These are phyloP conservation scores for Physaria fendleri DNA, from an alignment of 345 rosid species.

Conservation along the genomic window DNA sequence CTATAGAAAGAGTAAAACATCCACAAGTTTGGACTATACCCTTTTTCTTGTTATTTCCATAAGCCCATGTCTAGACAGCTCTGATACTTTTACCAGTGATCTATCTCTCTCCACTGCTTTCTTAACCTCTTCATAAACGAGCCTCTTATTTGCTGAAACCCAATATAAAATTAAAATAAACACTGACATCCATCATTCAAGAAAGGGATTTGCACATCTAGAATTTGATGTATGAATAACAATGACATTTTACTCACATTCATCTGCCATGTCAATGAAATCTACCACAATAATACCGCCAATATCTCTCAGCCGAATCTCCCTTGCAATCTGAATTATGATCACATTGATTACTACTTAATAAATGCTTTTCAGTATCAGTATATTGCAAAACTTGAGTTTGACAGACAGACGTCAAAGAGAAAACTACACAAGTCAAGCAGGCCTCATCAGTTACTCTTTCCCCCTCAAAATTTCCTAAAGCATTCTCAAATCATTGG, in stretches of 20 bases:
- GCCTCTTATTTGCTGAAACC: constrained; percentile 79
- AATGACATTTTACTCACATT: constrained; percentile 52
- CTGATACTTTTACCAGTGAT: constrained; percentile 85
- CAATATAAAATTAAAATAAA: background rate
- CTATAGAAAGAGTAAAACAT: constrained; percentile 16
- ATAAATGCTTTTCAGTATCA: background rate
- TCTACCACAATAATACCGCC: constrained; percentile 99
- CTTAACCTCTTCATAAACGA: constrained; percentile 88
- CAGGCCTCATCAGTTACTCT: background rate
- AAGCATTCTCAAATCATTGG: constrained; percentile 1
- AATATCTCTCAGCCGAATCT: constrained; percentile 85
- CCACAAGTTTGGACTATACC: constrained; percentile 38
- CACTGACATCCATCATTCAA: constrained; percentile 1
- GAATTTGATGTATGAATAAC: background rate
- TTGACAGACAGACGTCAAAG: constrained; percentile 2
- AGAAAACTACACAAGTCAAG: constrained; percentile 8
- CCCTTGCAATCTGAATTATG: constrained; percentile 84
- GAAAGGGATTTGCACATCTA: background rate
- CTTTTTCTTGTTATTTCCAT: constrained; percentile 99
- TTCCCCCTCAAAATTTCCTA: background rate
- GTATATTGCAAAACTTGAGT: constrained; percentile 8
- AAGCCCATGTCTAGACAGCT: constrained; percentile 87
- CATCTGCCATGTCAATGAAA: constrained; percentile 95
- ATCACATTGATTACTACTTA: background rate
- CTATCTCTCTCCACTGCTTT: constrained; percentile 88